A percentile compares a stretch with the other conserved stretches of the same genome.
phyloP scores from a whole-genome alignment of 2,329 filamentous ascomycete species.

The Trichoderma sp. region DNA sequence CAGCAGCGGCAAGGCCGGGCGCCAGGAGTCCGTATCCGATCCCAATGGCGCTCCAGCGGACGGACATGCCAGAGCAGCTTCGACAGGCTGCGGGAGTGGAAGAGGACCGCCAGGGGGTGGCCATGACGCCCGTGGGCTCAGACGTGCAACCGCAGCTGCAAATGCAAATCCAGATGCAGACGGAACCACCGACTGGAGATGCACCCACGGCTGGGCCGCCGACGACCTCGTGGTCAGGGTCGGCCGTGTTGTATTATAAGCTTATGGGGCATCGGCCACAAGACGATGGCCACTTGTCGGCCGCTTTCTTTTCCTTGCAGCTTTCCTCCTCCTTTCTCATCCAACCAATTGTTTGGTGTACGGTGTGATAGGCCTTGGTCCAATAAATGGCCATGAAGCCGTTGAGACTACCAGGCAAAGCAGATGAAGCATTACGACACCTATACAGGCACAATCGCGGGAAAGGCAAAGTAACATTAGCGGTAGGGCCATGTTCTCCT shows the following conservation, averaged over 20 bases:
- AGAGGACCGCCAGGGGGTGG: not conserved
- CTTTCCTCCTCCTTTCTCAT: not conserved
- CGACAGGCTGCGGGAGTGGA: not conserved
- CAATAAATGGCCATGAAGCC: not conserved
- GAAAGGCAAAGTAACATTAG: not conserved
- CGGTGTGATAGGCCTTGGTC: no score
- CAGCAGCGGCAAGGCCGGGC: slow-evolving; percentile 1
- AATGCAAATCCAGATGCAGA: slow-evolving; percentile 14
- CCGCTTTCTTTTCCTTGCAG: no score
- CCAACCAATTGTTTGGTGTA: no score
- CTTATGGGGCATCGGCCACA: no score
- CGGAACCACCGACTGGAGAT: slow-evolving; percentile 8
- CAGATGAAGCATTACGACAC: not conserved
- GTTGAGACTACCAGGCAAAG: not conserved
- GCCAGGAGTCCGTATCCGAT: slow-evolving; percentile 22
- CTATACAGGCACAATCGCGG: not conserved
- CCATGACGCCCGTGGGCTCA: slow-evolving; percentile 3
- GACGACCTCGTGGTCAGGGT: slow-evolving; percentile 23
- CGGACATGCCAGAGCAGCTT: slow-evolving; percentile 21
- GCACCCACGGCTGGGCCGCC: slow-evolving; percentile 10
- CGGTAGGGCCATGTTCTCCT: not conserved
- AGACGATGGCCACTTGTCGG: no score
- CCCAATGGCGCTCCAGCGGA: slow-evolving; percentile 18
- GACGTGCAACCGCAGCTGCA: slow-evolving; percentile 8
- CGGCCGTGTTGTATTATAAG: slow-evolving; percentile 21